A percentile compares a stretch with the other conserved stretches of the same genome.
These are phyloP conservation scores for Bipolaris cookei DNA, from an alignment of 2,329 filamentous ascomycete genomes.

Conservation along the genomic window DNA sequence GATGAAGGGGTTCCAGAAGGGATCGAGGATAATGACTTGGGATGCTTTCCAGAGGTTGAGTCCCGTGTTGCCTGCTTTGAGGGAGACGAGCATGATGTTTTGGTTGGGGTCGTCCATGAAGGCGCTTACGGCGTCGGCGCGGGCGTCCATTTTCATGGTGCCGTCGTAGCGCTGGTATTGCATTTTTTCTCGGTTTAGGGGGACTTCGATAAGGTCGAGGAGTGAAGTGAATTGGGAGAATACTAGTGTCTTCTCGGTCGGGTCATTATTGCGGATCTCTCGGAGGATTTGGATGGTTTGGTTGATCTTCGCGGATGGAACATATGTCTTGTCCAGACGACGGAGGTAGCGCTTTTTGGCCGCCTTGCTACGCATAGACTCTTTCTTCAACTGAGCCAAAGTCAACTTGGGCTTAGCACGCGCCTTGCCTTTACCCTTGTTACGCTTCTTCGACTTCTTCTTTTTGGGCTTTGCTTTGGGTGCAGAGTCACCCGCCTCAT, in stretches of 20 bases:
- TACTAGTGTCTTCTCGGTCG: constrained; percentile 77
- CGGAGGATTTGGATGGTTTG: constrained; percentile 70
- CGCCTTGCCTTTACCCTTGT: constrained; percentile 48
- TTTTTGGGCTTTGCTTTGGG: constrained; percentile 32
- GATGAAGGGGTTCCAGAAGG: constrained; percentile 93
- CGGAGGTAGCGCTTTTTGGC: constrained; percentile 73
- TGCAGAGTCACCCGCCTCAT: constrained; percentile 8
- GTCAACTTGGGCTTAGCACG: constrained; percentile 52
- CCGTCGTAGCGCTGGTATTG: constrained; percentile 76
- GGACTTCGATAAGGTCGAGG: constrained; percentile 77
- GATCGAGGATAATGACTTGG: constrained; percentile 88
- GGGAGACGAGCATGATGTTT: constrained; percentile 76
- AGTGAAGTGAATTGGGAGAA: constrained; percentile 84
- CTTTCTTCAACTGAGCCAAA: constrained; percentile 70
- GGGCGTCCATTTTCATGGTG: constrained; percentile 70
- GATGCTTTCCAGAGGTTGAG: constrained; percentile 84
- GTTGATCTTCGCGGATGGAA: constrained; percentile 76
- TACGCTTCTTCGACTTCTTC: constrained; percentile 21
- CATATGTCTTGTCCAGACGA: constrained; percentile 71
- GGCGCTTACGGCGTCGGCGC: constrained; percentile 69
- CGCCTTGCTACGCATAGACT: constrained; percentile 67
- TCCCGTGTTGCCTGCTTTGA: constrained; percentile 83
- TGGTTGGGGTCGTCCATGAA: constrained; percentile 68
- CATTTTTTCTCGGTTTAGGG: constrained; percentile 65
- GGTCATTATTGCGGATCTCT: constrained; percentile 54